phyloP scores from a whole-genome alignment of 495 filamentous ascomycete genomes.

The Darksidea phi region DNA sequence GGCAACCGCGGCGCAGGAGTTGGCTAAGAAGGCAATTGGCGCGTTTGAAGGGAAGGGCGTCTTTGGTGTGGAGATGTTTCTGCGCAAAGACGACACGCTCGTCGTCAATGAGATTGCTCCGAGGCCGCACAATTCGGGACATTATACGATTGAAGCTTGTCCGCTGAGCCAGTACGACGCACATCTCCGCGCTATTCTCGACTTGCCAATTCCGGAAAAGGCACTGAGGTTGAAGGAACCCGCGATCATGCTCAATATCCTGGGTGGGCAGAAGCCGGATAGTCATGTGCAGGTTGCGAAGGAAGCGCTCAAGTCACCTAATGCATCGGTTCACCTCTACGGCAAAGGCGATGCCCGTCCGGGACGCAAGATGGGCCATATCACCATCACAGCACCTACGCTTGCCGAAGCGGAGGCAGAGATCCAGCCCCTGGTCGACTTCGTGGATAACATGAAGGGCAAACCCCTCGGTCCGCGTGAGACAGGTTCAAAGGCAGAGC shows the following conservation, averaged over 20 bases:
- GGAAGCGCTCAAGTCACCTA: constrained; percentile 60
- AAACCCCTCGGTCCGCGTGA: constrained; percentile 5
- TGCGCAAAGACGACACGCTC: constrained; percentile 68
- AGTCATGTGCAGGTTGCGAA: constrained; percentile 69
- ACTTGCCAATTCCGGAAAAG: constrained; percentile 65
- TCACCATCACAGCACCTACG: constrained; percentile 70
- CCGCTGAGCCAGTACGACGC: constrained; percentile 87
- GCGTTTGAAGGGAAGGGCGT: constrained; percentile 85
- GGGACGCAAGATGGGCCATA: constrained; percentile 91
- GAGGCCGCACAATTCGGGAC: constrained; percentile 92
- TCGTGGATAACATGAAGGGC: constrained; percentile 36
- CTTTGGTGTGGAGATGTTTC: constrained; percentile 96
- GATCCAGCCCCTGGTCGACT: constrained; percentile 51
- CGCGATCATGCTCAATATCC: constrained; percentile 95
- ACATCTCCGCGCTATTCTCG: constrained; percentile 83
- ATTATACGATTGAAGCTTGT: constrained; percentile 95
- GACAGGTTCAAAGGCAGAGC: constrained; percentile 37
- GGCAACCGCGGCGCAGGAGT: constrained; percentile 64
- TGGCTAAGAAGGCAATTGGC: constrained; percentile 76
- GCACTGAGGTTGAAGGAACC: constrained; percentile 56
- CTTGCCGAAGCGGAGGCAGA: constrained; percentile 70
- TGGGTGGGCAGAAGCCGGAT: constrained; percentile 68
- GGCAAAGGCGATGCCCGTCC: constrained; percentile 81
- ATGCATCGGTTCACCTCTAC: constrained; percentile 79
- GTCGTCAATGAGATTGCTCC: constrained; percentile 94